phyloP scores from a whole-genome alignment of 257 asterid genomes.

The Penstemon newberryi region DNA sequence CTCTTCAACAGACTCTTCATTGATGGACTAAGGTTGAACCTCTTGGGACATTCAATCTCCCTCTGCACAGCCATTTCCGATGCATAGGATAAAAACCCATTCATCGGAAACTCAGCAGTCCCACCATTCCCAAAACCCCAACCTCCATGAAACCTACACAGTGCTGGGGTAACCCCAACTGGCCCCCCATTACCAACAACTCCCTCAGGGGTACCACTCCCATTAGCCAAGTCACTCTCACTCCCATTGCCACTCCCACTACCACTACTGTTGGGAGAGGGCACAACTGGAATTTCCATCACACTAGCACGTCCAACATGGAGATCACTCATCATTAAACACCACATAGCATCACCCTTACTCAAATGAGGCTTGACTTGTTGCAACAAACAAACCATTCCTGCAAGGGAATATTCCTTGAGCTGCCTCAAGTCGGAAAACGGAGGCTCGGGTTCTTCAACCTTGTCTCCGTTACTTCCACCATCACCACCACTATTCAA shows the following conservation, averaged over 20 bases:
- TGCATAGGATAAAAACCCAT: constrained; percentile 50
- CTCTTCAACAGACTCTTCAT: constrained; percentile 82
- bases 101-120: constrained; percentile 60
- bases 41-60: constrained; percentile 88
- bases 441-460: constrained; percentile 31
- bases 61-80: constrained; percentile 66
- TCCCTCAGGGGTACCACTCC: constrained; percentile 38
- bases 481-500: constrained; percentile 42
- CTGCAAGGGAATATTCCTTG: constrained; percentile 76
- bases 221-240: constrained; percentile 35
- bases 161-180: constrained; percentile 68
- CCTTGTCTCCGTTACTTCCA: constrained; percentile 31
- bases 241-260: constrained; percentile 32
- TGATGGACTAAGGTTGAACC: constrained; percentile 84
- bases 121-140: constrained; percentile 86
- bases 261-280: constrained; percentile 33
- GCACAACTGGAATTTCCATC: constrained; percentile 74
- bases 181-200: constrained; percentile 53
- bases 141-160: constrained; percentile 86
- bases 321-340: constrained; percentile 85
- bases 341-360: constrained; percentile 94
- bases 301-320: constrained; percentile 87
- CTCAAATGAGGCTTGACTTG: constrained; percentile 80
- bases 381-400: constrained; percentile 89
- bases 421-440: constrained; percentile 76